A percentile compares a stretch with the other conserved stretches of the same genome.
phyloP scores from a whole-genome alignment of 441 rosid species.

The Erodium trifolium region DNA sequence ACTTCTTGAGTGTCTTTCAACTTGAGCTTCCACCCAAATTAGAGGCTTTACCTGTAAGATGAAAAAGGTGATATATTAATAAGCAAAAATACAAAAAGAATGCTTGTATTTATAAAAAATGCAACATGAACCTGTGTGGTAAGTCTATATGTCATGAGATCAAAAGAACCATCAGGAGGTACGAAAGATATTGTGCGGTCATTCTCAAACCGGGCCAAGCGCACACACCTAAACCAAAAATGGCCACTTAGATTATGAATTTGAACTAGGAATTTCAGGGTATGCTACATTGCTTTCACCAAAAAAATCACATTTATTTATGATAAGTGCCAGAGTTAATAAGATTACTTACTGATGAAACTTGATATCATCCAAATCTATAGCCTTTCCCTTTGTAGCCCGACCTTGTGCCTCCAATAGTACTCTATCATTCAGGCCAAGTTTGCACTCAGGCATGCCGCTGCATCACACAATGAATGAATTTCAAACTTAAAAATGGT shows the following conservation, averaged over 20 bases:
- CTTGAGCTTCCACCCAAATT: constrained; percentile 98
- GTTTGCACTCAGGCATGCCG: constrained; percentile 92
- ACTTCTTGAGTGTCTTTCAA: constrained; percentile 97
- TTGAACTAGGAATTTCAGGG: constrained; percentile 13
- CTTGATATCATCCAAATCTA: constrained; percentile 87
- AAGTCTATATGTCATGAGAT: constrained; percentile 91
- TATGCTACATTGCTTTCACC: constrained; percentile 7
- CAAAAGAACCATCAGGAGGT: constrained; percentile 97
- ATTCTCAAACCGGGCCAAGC: constrained; percentile 88
- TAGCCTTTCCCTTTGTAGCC: constrained; percentile 93
- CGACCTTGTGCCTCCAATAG: constrained; percentile 95
- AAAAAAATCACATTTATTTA: neutral
- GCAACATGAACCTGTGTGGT: constrained; percentile 60
- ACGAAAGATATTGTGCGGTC: constrained; percentile 88
- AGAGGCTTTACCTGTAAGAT: constrained; percentile 81
- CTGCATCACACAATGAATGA: constrained; percentile 31
- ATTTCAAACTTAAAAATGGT: neutral
- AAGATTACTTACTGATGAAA: constrained; percentile 5
- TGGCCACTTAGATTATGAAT: neutral
- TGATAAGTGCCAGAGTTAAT: neutral
- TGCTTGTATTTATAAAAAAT: neutral
- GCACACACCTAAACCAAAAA: constrained; percentile 60
- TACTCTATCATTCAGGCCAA: constrained; percentile 41
- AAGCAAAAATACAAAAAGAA: neutral
- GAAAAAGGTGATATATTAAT: neutral